Evolutionary conservation across 805 yeast species (phyloP).

Genomic region (Sugiyamaella chiloensis): DNA sequence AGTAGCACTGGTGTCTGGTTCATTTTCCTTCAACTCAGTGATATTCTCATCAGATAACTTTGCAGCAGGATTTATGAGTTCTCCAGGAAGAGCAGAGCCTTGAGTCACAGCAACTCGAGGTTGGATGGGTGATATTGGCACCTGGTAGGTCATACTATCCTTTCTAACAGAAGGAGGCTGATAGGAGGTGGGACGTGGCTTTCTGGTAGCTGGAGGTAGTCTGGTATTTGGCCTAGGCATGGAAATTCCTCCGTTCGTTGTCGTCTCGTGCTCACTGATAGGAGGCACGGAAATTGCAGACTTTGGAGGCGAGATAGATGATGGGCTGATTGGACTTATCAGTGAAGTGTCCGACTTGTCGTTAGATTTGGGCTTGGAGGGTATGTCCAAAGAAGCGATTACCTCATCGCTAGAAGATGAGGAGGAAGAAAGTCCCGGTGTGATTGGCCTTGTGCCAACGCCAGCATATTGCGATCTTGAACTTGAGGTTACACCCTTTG

Average conservation of each 20-base stretch:
- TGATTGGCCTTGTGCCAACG: not conserved
- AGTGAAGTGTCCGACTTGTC: not conserved
- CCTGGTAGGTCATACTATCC: constrained; percentile 17
- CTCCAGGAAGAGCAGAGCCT: constrained; percentile 34
- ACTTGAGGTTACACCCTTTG: constrained; percentile 17
- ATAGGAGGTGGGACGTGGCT: constrained; percentile 39
- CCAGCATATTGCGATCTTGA: constrained; percentile 10
- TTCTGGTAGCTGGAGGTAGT: constrained; percentile 25
- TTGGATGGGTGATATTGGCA: constrained; percentile 28
- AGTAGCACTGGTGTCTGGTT: not conserved
- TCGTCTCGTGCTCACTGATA: not conserved
- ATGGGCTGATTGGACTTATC: not conserved
- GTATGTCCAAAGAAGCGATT: constrained; percentile 23
- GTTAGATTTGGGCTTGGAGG: constrained; percentile 12
- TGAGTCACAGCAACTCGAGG: constrained; percentile 34
- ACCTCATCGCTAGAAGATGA: constrained; percentile 21
- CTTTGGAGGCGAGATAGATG: constrained; percentile 3
- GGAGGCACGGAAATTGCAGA: not conserved
- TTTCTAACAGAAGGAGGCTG: constrained; percentile 28
- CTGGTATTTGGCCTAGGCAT: constrained; percentile 9
- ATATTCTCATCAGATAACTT: constrained; percentile 6
- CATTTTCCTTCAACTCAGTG: not conserved
- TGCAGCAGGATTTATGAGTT: constrained; percentile 32
- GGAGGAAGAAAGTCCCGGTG: constrained; percentile 10
- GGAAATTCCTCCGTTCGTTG: not conserved